Percentiles rank a stretch among this genome's conserved stretches.
Conservation (phyloP, 371 early-diverging fungal genomes). For the Saksenaea vasiformis region DNA sequence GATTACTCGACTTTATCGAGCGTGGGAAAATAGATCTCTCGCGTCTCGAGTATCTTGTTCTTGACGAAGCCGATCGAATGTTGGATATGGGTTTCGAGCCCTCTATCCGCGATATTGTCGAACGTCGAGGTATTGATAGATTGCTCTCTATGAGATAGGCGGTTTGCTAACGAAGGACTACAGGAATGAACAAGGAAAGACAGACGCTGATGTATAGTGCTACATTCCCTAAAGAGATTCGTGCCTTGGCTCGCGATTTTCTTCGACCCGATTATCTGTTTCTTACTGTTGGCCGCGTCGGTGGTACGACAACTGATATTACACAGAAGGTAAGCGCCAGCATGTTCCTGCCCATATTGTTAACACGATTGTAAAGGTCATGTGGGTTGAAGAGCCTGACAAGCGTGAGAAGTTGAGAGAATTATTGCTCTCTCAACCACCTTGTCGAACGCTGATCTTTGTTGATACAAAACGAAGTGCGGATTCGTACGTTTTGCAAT, state of each 20-base stretch:
- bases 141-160: not conserved
- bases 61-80: slow-evolving; percentile 97
- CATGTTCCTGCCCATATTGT: not conserved
- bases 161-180: not conserved
- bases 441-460: slow-evolving; percentile 76
- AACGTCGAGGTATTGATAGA: slow-evolving; percentile 56
- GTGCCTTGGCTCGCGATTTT: slow-evolving; percentile 86
- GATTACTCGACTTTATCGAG: slow-evolving; percentile 90
- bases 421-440: slow-evolving; percentile 38
- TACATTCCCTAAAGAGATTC: slow-evolving; percentile 93
- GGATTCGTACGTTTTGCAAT: slow-evolving; percentile 47
- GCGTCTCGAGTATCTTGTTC: slow-evolving; percentile 82
- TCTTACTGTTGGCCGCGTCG: slow-evolving; percentile 38
- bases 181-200: slow-evolving; percentile 64
- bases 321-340: slow-evolving; percentile 26
- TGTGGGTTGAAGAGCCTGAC: slow-evolving; percentile 51
- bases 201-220: slow-evolving; percentile 98
- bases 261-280: slow-evolving; percentile 58
- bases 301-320: slow-evolving; percentile 47
- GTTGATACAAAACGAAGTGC: slow-evolving; percentile 81
- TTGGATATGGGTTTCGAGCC: slow-evolving; percentile 98
- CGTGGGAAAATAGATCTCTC: slow-evolving; percentile 71
- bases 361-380: slow-evolving; percentile 6
- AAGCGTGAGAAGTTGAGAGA: slow-evolving; percentile 40
- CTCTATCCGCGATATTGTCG: slow-evolving; percentile 87